Base-by-base conservation (phyloP, 106 monocot genomes). In the Amphibolis antarctica region DNA sequence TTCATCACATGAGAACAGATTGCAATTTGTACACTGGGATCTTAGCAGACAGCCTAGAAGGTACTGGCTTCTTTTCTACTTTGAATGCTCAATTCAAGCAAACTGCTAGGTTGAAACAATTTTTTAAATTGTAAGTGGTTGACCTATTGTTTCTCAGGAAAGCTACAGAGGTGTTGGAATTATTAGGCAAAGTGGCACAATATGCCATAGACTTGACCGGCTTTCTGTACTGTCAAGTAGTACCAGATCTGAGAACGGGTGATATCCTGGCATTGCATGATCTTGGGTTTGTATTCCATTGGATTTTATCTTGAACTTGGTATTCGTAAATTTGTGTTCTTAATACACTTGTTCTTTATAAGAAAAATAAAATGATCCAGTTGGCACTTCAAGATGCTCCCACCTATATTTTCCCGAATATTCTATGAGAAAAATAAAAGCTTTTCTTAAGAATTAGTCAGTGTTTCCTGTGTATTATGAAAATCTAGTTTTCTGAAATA, bases 151-250 rank as follows among this genome's bases (percentile, higher is more conserved):
- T 15, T 28, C 45, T 19, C 47, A 90, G 86, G 22, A 77, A 80
- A 63, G 82, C 78, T 66, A 73, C 60, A 80, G 69, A 82, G 69
- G 90, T 81, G 36, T 78, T 98, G 55, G 53, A 69, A 59, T 67
- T 76, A 10, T 64, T 98, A 48, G 71, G 79, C 42, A 77, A 75
- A 82, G 86, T 90, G 66, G 84, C 83, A 0, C 55, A 77, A 22
- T 56, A 78, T 68, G 76, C 82, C 20, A 75, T 98, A 72, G 75
- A 70, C 57, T 68, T 82, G 31, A 90, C 89, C 0, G 96, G 80
- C 59, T 90, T 80, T 70, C 90, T 90, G 57, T 78, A 80, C 69
- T 90, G 75, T 31, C 80, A 84, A 65, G 65, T 82, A 31, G 70
- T 74, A 31, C 75, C 80, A 20, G 57, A 59, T 77, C 42, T 70